Conservation (phyloP, 1,139 yeast genomes). For the Geotrichum klebahnii region DNA sequence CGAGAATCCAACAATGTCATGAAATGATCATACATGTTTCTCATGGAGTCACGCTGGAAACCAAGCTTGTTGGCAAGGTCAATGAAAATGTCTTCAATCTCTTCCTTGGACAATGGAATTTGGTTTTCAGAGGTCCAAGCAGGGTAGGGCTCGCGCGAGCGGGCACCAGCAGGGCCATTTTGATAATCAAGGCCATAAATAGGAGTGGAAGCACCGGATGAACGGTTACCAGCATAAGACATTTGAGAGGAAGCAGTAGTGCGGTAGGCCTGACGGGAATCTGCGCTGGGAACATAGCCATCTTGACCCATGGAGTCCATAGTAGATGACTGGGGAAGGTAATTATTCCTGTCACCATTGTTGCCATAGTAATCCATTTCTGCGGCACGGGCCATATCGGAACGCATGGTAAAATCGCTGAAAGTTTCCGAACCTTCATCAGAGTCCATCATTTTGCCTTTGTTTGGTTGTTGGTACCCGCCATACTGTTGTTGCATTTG, state of each 20-base stretch:
- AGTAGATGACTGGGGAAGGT: constrained; percentile 31
- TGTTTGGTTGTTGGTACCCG: constrained; percentile 26
- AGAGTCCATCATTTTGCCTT: constrained; percentile 33
- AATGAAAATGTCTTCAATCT: constrained; percentile 85
- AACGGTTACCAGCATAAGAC: constrained; percentile 73
- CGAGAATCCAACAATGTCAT: constrained; percentile 92
- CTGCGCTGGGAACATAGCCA: constrained; percentile 24
- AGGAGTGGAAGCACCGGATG: constrained; percentile 95
- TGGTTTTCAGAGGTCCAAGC: constrained; percentile 94
- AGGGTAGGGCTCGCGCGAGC: constrained; percentile 76
- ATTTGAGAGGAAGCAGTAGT: constrained; percentile 39
- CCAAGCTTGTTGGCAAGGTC: constrained; percentile 90
- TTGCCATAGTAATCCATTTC: constrained; percentile 43
- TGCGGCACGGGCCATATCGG: constrained; percentile 41
- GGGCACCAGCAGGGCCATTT: constrained; percentile 44
- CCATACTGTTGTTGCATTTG: too few relatives aligned
- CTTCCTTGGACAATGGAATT: constrained; percentile 78
- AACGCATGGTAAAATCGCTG: constrained; percentile 45
- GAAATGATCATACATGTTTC: constrained; percentile 94
- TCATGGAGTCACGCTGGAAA: constrained; percentile 95
- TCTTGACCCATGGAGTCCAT: constrained; percentile 35
- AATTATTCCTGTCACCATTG: constrained; percentile 31
- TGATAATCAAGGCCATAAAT: constrained; percentile 84
- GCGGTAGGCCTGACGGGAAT: constrained; percentile 26
- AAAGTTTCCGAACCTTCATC: constrained; percentile 44